Evolutionary conservation across 2,329 filamentous ascomycete genomes (phyloP), one percentile per base, ranked within the genome.

Genomic region (Pestalotiopsis sp.): DNA sequence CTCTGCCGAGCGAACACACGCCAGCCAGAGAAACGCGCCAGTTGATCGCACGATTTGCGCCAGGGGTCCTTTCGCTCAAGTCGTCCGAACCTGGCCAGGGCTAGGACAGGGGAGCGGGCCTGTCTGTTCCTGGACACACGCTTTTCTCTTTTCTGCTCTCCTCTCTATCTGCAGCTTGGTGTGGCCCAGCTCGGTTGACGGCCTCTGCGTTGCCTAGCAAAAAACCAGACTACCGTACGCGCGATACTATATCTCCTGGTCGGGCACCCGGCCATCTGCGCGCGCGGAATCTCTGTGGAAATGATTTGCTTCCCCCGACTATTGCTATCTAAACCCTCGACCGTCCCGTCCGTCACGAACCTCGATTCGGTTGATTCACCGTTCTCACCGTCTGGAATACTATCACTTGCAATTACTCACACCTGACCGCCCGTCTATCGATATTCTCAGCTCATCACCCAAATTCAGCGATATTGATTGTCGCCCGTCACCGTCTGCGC

Each of bases 261-360:
- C 65, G 65, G 57, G 38, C 61, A 67, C 58, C 57, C 65, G 65
- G 27, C 58, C 13, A 62, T 27, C 41, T 49, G 49, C 65, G 57
- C 65, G 65, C 57, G 65, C 65, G 65, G 57, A 62, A 67, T 23
- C 45, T 25, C 41, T 63, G 45, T 7, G 65, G 59, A 67, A 67
- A 59, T 57, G 65, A 52, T 63, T 62, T 67, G 65, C 65, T 62
- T 20, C 45, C 45, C 45, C 65, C 38, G 65, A 62, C 65, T 67
- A 38, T 41, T 63, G 57, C 36, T 55, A 39, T 63, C 36, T 41
- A 23, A 38, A 20, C 58, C 20, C 45, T 59, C 65, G 31, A 52
- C 65, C 65, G 36, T 63, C 65, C 65, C 61, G 25, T 25, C 27
- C 38, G 65, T 52, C 45, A 52, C 45, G 45, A 52, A 63, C 57